Evolutionary conservation across 169 alveolate species (phyloP), one percentile per base, ranked within the genome.

Genomic region (Cryptosporidium parvum): DNA sequence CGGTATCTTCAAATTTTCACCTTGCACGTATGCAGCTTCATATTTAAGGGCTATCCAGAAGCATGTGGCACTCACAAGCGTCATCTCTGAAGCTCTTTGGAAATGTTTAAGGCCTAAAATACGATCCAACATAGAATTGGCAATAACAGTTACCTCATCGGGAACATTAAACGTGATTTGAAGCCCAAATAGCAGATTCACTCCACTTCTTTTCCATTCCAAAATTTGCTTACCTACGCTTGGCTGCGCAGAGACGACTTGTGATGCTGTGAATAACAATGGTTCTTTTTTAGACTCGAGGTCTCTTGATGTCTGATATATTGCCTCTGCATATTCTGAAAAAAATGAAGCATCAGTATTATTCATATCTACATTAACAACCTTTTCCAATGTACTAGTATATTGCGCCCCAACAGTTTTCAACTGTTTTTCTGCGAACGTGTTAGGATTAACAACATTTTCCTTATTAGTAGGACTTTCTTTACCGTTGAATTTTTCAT

Each of bases 291-390:
- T 62, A 21, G 75, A 80, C 42, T 80, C 89, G 33, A 45, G 61
- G 35, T 80, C 75, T 29, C 89, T 59, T 9, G 89, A 80, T n/a
- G 89, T 80, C 42, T 80, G 89, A 65, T 80, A 80, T 42, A 80
- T 80, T 8, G 75, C 89, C 35, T 80, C 89, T 80, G 89, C 89
- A 62, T 80, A 80, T 62, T 80, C 89, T 26, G 89, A 80, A 59
- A 80, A 80, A 65, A 45, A 80, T 8, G 62, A 80, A 12, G 89
- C 69, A n/a, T 80, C 89, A 4, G 73, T 62, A 59, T 80, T 80
- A 21, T 62, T 62, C 75, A 80, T 62, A 59, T 80, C 89, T 14
- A 65, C 75, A 51, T 23, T 62, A 21, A 80, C 21, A 31, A 80
- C 89, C 75, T 80, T 67, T 48, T 80, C 80, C 52, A 80, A 26